Conservation (phyloP, 108 stramenopile species). For the Cyclostephanos invisitatus region DNA sequence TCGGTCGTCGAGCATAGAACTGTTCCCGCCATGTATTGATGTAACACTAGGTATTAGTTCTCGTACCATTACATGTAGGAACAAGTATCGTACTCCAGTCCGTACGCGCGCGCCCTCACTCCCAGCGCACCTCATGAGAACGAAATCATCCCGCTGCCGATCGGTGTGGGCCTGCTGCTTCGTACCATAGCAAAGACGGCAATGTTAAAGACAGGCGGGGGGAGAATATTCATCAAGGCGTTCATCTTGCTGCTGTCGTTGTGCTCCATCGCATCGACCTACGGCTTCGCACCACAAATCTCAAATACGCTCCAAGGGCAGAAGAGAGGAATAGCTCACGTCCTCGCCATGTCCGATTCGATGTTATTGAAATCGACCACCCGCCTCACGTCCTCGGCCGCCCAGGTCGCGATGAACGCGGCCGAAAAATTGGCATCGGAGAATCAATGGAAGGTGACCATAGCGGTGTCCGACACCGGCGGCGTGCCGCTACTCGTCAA, state of each 20-base stretch:
- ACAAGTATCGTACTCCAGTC: no score
- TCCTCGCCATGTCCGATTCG: not conserved
- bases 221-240: not conserved
- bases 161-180: not conserved
- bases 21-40: no score
- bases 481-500: slow-evolving; percentile 42
- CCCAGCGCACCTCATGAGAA: no score
- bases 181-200: no score
- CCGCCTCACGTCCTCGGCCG: slow-evolving; percentile 28
- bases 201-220: not conserved
- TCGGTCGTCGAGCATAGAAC: no score
- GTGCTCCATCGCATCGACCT: not conserved
- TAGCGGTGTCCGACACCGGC: slow-evolving; percentile 43
- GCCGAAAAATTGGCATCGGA: slow-evolving; percentile 31
- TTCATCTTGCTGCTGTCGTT: not conserved
- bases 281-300: not conserved
- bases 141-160: no score
- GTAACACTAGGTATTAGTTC: no score
- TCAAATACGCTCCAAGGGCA: not conserved
- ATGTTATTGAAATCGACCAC: slow-evolving; percentile 29
- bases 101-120: no score
- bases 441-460: slow-evolving; percentile 52
- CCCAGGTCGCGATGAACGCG: slow-evolving; percentile 33
- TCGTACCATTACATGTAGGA: no score
- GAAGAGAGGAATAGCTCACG: not conserved